Evolutionary conservation across 176 grass and related monocot genomes (phyloP).

Genomic region (Phoenix roebelenii): DNA sequence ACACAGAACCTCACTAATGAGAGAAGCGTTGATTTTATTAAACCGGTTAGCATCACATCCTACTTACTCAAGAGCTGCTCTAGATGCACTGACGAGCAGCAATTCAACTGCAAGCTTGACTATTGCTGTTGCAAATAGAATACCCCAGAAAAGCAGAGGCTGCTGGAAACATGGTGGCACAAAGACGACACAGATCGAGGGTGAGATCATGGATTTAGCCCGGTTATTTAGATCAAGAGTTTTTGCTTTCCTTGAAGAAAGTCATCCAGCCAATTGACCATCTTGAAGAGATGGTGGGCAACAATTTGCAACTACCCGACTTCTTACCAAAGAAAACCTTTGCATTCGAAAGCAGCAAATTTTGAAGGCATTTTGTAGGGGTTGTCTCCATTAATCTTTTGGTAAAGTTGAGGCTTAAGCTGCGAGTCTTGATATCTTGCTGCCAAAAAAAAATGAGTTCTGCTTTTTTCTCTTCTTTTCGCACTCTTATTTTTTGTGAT

Average conservation of each 20-base stretch:
- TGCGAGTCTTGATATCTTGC: too few species aligned
- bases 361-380: too few species aligned
- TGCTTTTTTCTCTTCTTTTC: too few species aligned
- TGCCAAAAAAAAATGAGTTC: too few species aligned
- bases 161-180: slow-evolving; percentile 8
- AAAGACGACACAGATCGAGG: slow-evolving; percentile 33
- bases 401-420: too few species aligned
- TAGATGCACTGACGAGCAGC: slow-evolving; percentile 49
- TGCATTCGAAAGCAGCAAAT: too few species aligned
- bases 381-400: too few species aligned
- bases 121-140: slow-evolving; percentile 47
- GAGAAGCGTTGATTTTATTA: slow-evolving; percentile 77
- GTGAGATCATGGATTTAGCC: slow-evolving; percentile 51
- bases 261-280: slow-evolving; percentile 6
- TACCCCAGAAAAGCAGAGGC: slow-evolving; percentile 30
- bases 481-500: too few species aligned
- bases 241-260: slow-evolving; percentile 51
- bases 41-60: slow-evolving; percentile 70
- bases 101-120: slow-evolving; percentile 51
- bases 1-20: slow-evolving; percentile 55
- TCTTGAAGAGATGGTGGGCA: too few species aligned
- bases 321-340: too few species aligned
- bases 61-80: slow-evolving; percentile 56
- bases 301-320: too few species aligned
- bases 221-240: slow-evolving; percentile 47